Percentiles rank a stretch among this genome's conserved stretches.
Conservation (phyloP, 495 filamentous ascomycete species). For the Hyaloscypha finlandica region DNA sequence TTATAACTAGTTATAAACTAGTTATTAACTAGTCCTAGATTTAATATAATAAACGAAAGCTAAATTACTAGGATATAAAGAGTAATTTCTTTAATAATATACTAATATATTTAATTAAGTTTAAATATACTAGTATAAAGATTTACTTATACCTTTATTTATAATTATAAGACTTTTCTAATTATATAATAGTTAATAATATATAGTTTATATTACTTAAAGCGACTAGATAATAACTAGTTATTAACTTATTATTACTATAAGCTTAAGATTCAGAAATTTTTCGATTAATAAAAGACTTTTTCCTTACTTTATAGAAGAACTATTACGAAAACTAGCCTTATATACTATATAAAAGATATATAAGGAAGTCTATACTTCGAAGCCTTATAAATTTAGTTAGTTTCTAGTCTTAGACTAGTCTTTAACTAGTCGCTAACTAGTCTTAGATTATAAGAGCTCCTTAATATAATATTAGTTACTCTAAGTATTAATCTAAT, state of each 20-base stretch:
- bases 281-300: not conserved
- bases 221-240: not conserved
- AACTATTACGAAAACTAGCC: not conserved
- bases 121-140: not conserved
- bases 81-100: not conserved
- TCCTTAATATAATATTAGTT: not conserved
- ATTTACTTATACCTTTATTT: too few relatives aligned
- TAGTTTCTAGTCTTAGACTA: not conserved
- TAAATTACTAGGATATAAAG: not conserved
- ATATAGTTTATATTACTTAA: too few relatives aligned
- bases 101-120: not conserved
- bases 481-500: not conserved
- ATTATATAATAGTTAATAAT: conserved; percentile 1
- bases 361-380: not conserved
- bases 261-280: too few relatives aligned
- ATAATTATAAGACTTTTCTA: not conserved
- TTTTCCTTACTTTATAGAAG: conserved; percentile 2
- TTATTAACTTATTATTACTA: not conserved
- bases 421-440: not conserved
- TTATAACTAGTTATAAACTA: not conserved
- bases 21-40: not conserved
- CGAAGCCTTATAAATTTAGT: not conserved
- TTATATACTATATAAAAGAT: not conserved
- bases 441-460: not conserved
- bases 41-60: not conserved